Base-by-base conservation (phyloP, 257 asterid genomes). In the Lycium barbarum region DNA sequence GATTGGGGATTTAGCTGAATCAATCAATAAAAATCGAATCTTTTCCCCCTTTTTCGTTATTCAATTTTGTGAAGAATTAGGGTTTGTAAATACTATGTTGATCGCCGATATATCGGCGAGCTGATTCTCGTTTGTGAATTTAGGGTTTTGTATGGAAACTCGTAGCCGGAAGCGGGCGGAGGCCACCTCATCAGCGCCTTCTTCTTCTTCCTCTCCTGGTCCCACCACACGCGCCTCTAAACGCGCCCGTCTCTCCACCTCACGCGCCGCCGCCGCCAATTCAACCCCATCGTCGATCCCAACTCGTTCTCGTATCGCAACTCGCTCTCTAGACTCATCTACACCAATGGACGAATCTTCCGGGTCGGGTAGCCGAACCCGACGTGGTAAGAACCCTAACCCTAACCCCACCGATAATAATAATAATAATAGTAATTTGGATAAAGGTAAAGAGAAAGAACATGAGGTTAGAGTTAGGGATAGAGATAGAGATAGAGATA, bases 101-200 rank as follows among this genome's bases (percentile, higher is more conserved):
- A 92, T 97, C 98, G 98, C 98, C 98, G 97, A 93, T 89, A 93
- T 86, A 89, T 93, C 97, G 99, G 99, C 99, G 99, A 92, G 86
- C 78, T 81, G 91, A 82, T 92, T 72, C 76, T 79, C 90, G 84
- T 88, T 87, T 89, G 85, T 93, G 91, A 88, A 87, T 86, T 90
- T 90, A 83, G 86, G 97, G 80, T 90, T 90, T 97, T 97, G 98
- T 95, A 97, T 95, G 99, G 99, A 97, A 97, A 95, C 99, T 92
- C 98, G 99, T 86, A 94, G 98, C 94, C 98, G 99, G 89, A 97
- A 97, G 97, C 99, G 99, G 94, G 98, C 96, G 97, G 99, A 94
- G 99, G 98, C 99, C 92, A 92, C 97, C 92, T 92, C 97, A 90
- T 94, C 99, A 92, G 91, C 98, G 91, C 93, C 96, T 90, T 89